Conservation (phyloP, 176 grass and related monocot species). For the Oropetium thomaeum region DNA sequence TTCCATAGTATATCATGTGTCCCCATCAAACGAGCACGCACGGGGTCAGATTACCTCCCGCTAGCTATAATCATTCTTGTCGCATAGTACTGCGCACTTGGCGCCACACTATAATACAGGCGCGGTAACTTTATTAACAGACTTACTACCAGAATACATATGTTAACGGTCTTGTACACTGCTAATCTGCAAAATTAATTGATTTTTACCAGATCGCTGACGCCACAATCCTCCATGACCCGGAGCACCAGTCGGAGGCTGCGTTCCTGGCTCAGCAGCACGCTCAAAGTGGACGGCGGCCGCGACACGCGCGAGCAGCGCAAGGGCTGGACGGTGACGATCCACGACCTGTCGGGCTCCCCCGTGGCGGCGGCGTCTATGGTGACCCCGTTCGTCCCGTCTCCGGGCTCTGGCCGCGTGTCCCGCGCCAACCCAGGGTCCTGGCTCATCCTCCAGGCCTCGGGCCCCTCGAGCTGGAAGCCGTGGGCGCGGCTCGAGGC, state of each 20-base stretch:
- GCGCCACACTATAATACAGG: not conserved
- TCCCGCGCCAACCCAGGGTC: conserved; percentile 85
- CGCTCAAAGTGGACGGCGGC: conserved; percentile 51
- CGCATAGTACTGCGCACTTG: conserved; percentile 34
- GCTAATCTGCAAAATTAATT: not conserved
- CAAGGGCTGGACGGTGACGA: conserved; percentile 95
- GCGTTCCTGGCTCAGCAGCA: conserved; percentile 54
- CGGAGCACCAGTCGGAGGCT: conserved; percentile 39
- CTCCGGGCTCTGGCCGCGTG: conserved; percentile 82
- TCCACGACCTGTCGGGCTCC: conserved; percentile 93
- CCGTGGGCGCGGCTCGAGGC: conserved; percentile 94
- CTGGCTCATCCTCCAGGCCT: conserved; percentile 84
- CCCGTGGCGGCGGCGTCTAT: conserved; percentile 89
- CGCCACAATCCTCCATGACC: conserved; percentile 30
- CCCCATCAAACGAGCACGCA: conserved; percentile 12
- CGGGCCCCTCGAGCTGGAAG: conserved; percentile 68
- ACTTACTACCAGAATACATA: conserved; percentile 24
- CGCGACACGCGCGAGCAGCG: conserved; percentile 55
- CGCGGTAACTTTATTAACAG: not conserved
- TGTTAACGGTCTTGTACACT: conserved; percentile 17
- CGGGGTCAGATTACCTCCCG: not conserved
- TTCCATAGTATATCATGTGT: conserved; percentile 33
- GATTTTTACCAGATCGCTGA: conserved; percentile 47
- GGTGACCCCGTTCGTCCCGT: conserved; percentile 93
- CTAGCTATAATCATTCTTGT: conserved; percentile 2